A percentile compares a stretch with the other conserved stretches of the same genome.
Conservation (phyloP, 1,139 yeast genomes). For the Yamadazyma diddensiae region DNA sequence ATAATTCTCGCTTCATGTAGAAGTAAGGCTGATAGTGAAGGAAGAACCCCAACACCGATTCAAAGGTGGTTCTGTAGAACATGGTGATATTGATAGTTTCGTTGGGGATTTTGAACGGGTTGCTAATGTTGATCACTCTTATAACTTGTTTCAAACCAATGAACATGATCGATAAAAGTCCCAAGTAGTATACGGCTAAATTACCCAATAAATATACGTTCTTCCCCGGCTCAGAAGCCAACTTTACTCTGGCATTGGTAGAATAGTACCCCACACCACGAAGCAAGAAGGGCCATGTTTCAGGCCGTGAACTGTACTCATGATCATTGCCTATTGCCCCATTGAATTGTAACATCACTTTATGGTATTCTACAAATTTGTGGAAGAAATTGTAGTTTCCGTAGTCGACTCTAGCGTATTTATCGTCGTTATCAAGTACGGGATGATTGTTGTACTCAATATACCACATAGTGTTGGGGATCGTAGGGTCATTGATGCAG, state of each 20-base stretch:
- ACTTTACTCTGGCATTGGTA: constrained; percentile 17
- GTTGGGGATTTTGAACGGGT: constrained; percentile 28
- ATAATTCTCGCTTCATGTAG: constrained; percentile 29
- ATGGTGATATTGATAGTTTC: constrained; percentile 13
- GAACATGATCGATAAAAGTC: constrained; percentile 20
- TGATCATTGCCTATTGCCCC: constrained; percentile 25
- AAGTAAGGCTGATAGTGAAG: constrained; percentile 38
- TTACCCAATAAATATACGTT: constrained; percentile 39
- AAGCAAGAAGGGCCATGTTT: constrained; percentile 37
- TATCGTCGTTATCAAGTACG: constrained; percentile 25
- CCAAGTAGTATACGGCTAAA: constrained; percentile 29
- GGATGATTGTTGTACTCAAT: constrained; percentile 65
- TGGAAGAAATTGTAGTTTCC: constrained; percentile 23
- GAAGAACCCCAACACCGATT: constrained; percentile 31
- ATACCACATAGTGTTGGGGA: constrained; percentile 60
- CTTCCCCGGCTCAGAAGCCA: constrained; percentile 24
- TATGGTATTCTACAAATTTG: constrained; percentile 35
- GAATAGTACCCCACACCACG: constrained; percentile 33
- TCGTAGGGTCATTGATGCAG: constrained; percentile 64
- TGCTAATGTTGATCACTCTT: constrained; percentile 23
- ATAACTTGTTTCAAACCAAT: constrained; percentile 20
- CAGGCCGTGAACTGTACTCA: constrained; percentile 30
- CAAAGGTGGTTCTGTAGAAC: constrained; percentile 25
- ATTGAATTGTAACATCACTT: constrained; percentile 32
- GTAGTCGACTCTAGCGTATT: constrained; percentile 27